Conservation (phyloP, 257 asterid species). For the Marsdenia floribunda region DNA sequence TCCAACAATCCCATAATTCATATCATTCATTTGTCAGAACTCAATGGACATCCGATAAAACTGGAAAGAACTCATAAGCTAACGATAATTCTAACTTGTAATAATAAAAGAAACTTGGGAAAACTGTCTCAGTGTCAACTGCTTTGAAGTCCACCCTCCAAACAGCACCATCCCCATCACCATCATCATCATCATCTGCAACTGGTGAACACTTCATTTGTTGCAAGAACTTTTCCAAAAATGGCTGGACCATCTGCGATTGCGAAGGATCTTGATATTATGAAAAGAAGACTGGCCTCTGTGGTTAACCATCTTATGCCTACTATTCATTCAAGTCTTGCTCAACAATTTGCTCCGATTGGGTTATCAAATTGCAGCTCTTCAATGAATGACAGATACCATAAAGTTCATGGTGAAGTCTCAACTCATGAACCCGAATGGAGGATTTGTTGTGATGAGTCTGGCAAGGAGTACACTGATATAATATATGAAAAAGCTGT, state of each 20-base stretch:
- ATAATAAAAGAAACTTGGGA: background rate
- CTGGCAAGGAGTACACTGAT: slow-evolving; percentile 64
- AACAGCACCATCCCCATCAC: background rate
- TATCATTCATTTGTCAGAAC: background rate
- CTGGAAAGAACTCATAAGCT: slow-evolving; percentile 6
- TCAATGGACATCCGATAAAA: too few species aligned
- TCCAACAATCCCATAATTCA: background rate
- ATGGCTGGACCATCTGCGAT: slow-evolving; percentile 42
- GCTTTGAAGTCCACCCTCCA: background rate
- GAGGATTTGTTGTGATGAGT: slow-evolving; percentile 57
- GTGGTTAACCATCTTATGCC: slow-evolving; percentile 63
- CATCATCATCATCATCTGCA: background rate
- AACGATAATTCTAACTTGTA: background rate
- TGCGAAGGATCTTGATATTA: slow-evolving; percentile 28
- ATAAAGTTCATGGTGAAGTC: slow-evolving; percentile 72
- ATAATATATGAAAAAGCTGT: slow-evolving; percentile 80
- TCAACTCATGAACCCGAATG: slow-evolving; percentile 58
- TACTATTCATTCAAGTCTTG: slow-evolving; percentile 23
- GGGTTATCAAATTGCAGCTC: slow-evolving; percentile 50
- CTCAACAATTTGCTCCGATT: slow-evolving; percentile 14
- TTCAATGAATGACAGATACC: slow-evolving; percentile 58
- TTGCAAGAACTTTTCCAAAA: background rate
- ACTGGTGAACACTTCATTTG: background rate
- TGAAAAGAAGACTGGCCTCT: slow-evolving; percentile 52
- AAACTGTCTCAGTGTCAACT: background rate